Conservation (phyloP, 2,329 filamentous ascomycete species). For the Sordariomycetes sp. region DNA sequence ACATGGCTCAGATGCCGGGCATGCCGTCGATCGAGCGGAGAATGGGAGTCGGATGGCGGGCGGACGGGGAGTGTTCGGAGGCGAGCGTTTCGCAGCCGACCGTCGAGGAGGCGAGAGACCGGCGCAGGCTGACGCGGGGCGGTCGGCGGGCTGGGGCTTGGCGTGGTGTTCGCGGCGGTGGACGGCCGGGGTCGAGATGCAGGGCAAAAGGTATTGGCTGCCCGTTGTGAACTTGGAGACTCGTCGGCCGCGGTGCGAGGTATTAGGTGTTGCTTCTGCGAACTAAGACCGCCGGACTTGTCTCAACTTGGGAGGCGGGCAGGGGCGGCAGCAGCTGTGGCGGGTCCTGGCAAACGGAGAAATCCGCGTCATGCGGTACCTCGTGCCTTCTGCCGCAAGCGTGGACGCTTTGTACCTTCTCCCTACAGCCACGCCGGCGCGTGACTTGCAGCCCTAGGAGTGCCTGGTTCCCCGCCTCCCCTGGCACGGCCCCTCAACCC, state of each 20-base stretch:
- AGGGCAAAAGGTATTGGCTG: too few relatives aligned
- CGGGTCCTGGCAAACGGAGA: neutral
- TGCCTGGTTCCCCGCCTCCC: neutral
- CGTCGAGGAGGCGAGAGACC: neutral
- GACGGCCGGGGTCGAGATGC: too few relatives aligned
- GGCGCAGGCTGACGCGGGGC: neutral
- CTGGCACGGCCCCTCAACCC: neutral
- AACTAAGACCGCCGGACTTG: neutral
- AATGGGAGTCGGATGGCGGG: slow-evolving; percentile 4
- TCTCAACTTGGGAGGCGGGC: neutral
- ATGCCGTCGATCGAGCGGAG: slow-evolving; percentile 6
- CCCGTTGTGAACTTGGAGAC: too few relatives aligned
- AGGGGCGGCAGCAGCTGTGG: neutral
- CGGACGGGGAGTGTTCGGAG: slow-evolving; percentile 4
- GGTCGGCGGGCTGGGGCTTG: neutral
- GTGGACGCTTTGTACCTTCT: neutral
- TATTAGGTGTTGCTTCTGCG: neutral
- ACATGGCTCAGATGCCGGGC: slow-evolving; percentile 31
- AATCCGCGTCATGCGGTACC: neutral
- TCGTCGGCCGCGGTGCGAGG: too few relatives aligned
- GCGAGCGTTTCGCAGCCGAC: neutral
- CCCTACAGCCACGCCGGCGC: neutral
- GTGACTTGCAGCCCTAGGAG: neutral
- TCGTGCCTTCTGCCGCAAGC: neutral
- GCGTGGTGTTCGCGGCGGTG: neutral